These are phyloP conservation scores for barrel medic (Medicago truncatula) DNA, from an alignment of 306 rosid species.

Conservation along the genomic window DNA sequence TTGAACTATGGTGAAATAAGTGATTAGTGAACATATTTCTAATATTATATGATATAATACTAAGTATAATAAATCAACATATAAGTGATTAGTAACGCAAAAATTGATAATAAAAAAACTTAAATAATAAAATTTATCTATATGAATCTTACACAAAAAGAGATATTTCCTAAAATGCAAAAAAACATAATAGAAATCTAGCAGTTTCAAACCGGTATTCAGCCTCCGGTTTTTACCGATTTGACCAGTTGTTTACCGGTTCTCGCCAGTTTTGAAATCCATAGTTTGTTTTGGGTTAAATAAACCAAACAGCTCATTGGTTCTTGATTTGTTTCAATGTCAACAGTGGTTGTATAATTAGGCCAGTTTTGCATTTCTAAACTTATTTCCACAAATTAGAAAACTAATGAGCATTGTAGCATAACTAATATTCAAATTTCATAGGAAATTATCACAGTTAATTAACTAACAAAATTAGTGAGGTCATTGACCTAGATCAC, in stretches of 20 bases:
- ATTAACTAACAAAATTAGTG: conserved; percentile 2
- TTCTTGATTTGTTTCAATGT: not conserved
- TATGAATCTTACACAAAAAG: not conserved
- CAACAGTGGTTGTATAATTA: conserved; percentile 9
- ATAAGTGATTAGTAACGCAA: too few species aligned
- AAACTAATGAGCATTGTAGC: not conserved
- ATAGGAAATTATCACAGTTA: not conserved
- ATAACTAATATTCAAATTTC: not conserved
- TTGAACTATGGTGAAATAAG: not conserved
- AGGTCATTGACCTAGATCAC: conserved; percentile 28
- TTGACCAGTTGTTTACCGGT: not conserved
- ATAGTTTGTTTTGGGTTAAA: not conserved
- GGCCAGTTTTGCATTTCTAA: not conserved
- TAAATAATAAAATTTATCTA: not conserved
- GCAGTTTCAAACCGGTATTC: not conserved
- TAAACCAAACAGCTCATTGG: not conserved
- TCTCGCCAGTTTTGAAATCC: not conserved
- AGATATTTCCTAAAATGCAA: not conserved
- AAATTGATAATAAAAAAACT: not conserved
- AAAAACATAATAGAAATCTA: not conserved
- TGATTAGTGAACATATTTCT: not conserved
- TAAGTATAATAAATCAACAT: not conserved
- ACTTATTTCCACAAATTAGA: conserved; percentile 18
- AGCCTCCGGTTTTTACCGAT: not conserved
- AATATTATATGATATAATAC: conserved; percentile 7